phyloP scores from a whole-genome alignment of 2,329 filamentous ascomycete genomes.

The Neoascochyta sp. region DNA sequence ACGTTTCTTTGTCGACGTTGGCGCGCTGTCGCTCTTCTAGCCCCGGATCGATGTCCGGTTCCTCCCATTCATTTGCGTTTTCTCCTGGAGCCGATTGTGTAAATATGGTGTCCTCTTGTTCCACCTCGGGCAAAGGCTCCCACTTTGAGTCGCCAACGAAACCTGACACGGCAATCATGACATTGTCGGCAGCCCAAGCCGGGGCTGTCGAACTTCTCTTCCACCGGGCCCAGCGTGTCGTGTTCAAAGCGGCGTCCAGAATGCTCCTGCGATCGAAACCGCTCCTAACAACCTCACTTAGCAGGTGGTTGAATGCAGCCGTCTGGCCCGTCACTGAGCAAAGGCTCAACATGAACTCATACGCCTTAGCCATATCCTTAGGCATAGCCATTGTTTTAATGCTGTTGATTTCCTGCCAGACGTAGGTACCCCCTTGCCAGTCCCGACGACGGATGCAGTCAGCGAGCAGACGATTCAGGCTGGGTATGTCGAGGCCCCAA shows the following conservation, averaged over 20 bases:
- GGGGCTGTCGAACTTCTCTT: slow-evolving; percentile 17
- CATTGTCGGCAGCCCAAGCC: slow-evolving; percentile 32
- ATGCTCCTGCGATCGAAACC: slow-evolving; percentile 27
- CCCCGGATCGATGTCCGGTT: slow-evolving; percentile 1
- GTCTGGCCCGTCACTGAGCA: slow-evolving; percentile 32
- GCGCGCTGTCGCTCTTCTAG: slow-evolving; percentile 2
- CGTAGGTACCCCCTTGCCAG: slow-evolving; percentile 30
- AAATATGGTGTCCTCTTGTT: slow-evolving; percentile 7
- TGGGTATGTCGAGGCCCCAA: slow-evolving; percentile 44
- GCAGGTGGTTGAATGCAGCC: slow-evolving; percentile 30
- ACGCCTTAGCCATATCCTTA: slow-evolving; percentile 25
- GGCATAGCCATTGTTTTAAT: slow-evolving; percentile 23
- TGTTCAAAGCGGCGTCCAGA: slow-evolving; percentile 15
- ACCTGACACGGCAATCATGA: slow-evolving; percentile 29
- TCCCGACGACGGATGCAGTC: slow-evolving; percentile 42
- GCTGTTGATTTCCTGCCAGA: slow-evolving; percentile 44
- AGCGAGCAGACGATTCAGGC: slow-evolving; percentile 39
- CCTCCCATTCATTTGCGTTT: slow-evolving; percentile 7
- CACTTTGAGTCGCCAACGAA: slow-evolving; percentile 18
- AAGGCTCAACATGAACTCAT: slow-evolving; percentile 31
- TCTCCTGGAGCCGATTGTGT: slow-evolving; percentile 3
- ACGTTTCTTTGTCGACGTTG: slow-evolving; percentile 15
- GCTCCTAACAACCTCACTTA: slow-evolving; percentile 22
- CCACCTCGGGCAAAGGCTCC: slow-evolving; percentile 2
- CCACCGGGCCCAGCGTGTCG: slow-evolving; percentile 11